Conservation (phyloP, 2,329 filamentous ascomycete genomes). For the Thyridium curvatum region DNA sequence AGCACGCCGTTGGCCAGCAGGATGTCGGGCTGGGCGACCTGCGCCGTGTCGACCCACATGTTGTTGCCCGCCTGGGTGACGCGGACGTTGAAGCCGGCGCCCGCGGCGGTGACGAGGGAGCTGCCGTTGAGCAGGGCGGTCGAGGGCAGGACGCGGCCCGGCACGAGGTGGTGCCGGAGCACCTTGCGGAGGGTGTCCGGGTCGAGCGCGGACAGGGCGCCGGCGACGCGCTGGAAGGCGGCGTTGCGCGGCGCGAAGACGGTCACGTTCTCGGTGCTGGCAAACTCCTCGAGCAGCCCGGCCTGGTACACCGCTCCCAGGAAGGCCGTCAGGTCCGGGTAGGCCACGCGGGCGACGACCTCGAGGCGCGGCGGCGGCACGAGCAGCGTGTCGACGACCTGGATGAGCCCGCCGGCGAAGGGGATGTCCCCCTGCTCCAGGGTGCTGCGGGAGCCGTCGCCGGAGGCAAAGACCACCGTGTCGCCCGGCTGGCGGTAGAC, state of each 20-base stretch:
- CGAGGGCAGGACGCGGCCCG: slow-evolving; percentile 47
- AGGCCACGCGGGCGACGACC: slow-evolving; percentile 22
- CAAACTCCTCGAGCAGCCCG: slow-evolving; percentile 30
- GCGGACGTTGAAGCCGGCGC: slow-evolving; percentile 31
- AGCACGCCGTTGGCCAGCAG: slow-evolving; percentile 52
- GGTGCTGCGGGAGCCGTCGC: slow-evolving; percentile 33
- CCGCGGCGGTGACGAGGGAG: slow-evolving; percentile 19
- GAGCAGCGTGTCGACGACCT: slow-evolving; percentile 45
- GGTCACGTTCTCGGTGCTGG: slow-evolving; percentile 38
- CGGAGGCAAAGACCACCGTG: slow-evolving; percentile 30
- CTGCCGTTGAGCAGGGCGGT: slow-evolving; percentile 39
- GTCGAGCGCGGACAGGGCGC: slow-evolving; percentile 31
- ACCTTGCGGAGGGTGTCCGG: slow-evolving; percentile 33
- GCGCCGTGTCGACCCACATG: slow-evolving; percentile 44
- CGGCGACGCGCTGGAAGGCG: slow-evolving; percentile 42
- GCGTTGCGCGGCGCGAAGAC: slow-evolving; percentile 48
- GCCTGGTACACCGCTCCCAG: slow-evolving; percentile 31
- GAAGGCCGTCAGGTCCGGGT: slow-evolving; percentile 30
- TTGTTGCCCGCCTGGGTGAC: slow-evolving; percentile 34
- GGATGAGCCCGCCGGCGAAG: slow-evolving; percentile 43
- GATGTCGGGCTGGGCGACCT: slow-evolving; percentile 45
- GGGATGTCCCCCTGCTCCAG: slow-evolving; percentile 34
- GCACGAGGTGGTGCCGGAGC: slow-evolving; percentile 50
- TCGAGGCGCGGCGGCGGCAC: slow-evolving; percentile 36
- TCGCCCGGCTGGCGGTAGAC: slow-evolving; percentile 35